Conservation (phyloP, 257 asterid genomes). For the Nicotiana noctiflora region DNA sequence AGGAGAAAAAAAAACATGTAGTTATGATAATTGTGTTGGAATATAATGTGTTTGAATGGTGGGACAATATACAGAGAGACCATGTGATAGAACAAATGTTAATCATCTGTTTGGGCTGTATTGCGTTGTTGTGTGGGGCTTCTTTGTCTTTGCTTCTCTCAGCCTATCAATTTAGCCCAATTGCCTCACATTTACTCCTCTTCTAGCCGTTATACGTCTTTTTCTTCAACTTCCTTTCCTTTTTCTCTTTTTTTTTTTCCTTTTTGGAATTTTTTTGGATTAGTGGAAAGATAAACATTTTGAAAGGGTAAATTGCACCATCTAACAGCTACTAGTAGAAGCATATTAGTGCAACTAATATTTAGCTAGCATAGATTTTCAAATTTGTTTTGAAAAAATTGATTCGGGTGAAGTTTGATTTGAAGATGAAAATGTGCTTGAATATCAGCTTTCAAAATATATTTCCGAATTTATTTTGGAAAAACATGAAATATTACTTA, state of each 20-base stretch:
- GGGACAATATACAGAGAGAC: constrained; percentile 38
- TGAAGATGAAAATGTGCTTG: too few relatives aligned
- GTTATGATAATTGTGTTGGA: background rate
- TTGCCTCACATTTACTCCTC: background rate
- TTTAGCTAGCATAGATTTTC: too few relatives aligned
- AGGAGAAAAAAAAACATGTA: background rate
- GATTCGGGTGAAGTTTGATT: too few relatives aligned
- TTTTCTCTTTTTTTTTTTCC: background rate
- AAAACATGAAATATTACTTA: too few relatives aligned
- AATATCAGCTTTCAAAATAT: too few relatives aligned
- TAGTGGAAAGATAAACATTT: background rate
- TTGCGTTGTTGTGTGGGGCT: background rate
- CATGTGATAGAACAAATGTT: constrained; percentile 45
- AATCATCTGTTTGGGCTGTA: constrained; percentile 30
- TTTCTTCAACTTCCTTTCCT: background rate
- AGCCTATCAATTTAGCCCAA: background rate
- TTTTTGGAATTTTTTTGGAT: too few relatives aligned
- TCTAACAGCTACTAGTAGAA: background rate
- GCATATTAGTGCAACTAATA: background rate
- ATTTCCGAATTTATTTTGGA: too few relatives aligned
- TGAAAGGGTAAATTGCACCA: too few relatives aligned
- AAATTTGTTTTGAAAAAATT: too few relatives aligned
- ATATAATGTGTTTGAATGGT: constrained; percentile 3
- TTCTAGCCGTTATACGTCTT: constrained; percentile 3
- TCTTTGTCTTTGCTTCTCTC: background rate